phyloP scores from a whole-genome alignment of 495 filamentous ascomycete species.

The Penicillium canescens region DNA sequence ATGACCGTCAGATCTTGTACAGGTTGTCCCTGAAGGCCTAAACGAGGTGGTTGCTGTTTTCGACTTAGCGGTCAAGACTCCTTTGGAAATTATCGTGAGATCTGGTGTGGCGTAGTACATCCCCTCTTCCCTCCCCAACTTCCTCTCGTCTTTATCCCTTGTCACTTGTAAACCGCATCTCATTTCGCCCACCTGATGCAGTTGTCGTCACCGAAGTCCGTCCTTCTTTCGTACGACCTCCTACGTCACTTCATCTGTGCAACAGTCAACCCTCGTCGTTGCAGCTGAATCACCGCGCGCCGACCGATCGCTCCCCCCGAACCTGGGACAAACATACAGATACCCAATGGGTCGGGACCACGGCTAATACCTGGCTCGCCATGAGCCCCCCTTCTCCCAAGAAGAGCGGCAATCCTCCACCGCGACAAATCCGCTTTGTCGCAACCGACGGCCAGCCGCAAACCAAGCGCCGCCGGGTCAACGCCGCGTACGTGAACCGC shows the following conservation, averaged over 20 bases:
- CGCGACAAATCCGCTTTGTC: slow-evolving; percentile 70
- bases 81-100: not conserved
- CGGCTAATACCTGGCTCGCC: slow-evolving; percentile 44
- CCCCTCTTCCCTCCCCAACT: slow-evolving; percentile 3
- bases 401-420: slow-evolving; percentile 42
- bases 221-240: slow-evolving; percentile 14
- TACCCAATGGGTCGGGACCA: slow-evolving; percentile 44
- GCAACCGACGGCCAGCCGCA: slow-evolving; percentile 80
- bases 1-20: slow-evolving; percentile 25
- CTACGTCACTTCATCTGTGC: slow-evolving; percentile 15
- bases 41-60: slow-evolving; percentile 4
- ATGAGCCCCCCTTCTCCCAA: slow-evolving; percentile 49
- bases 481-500: slow-evolving; percentile 65
- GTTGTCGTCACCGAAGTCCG: slow-evolving; percentile 11
- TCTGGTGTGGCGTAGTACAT: not conserved
- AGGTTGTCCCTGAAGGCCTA: not conserved
- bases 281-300: slow-evolving; percentile 2
- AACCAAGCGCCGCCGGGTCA: slow-evolving; percentile 77
- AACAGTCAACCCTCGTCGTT: slow-evolving; percentile 3
- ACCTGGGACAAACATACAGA: slow-evolving; percentile 1
- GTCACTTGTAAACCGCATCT: not conserved
- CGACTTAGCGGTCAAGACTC: slow-evolving; percentile 4
- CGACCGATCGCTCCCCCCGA: not conserved
- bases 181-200: slow-evolving; percentile 18
- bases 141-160: slow-evolving; percentile 17